Evolutionary conservation across 805 yeast species (phyloP), one percentile per base, ranked within the genome.

Genomic region (Blastobotrys attinorum): DNA sequence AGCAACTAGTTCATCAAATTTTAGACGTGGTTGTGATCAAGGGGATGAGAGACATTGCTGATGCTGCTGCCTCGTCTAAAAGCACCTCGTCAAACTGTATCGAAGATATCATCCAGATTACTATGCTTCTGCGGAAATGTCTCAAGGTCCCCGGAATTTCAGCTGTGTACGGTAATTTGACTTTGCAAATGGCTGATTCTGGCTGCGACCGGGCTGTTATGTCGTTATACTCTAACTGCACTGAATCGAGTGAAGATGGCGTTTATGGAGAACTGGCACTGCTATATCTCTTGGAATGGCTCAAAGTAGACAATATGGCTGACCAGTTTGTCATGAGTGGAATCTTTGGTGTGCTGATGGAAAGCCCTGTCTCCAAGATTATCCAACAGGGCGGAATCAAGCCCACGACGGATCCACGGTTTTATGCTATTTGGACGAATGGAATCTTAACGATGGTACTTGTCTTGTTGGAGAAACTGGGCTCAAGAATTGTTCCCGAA

Each of bases 401-500:
- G 11, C 72, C 83, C 2, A 70, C 69, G 31, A 55, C 63, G 0
- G 60, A 75, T 3, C 73, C 84, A 1, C 73, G 75, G 39, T 62
- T 83, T 46, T 90, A 88, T 59, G 71, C 75, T 42, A 66, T 84
- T n/a, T 89, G 97, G 97, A 73, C 78, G n/a, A 78, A 81, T 54
- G 95, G 96, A 1, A 63, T 89, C 15, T 66, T 89, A 23, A 79
- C 92, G 0, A 75, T 85, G 3, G 64, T 83, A 17, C 63, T 85
- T 40, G 66, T 75, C 1, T 61, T 85, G 13, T 57, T 86, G 32
- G 70, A 79, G 22, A 73, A 71, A 39, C 75, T 87, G 46, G 90
- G 90, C 0, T 71, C 72, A 1, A 69, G 76, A 35, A 67, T 82
- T 2, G 51, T 81, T 1, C 79, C 86, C 2, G 92, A 86, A 45